Evolutionary conservation across 23 red algal genomes (phyloP).

Genomic region (Chondrus crispus): DNA sequence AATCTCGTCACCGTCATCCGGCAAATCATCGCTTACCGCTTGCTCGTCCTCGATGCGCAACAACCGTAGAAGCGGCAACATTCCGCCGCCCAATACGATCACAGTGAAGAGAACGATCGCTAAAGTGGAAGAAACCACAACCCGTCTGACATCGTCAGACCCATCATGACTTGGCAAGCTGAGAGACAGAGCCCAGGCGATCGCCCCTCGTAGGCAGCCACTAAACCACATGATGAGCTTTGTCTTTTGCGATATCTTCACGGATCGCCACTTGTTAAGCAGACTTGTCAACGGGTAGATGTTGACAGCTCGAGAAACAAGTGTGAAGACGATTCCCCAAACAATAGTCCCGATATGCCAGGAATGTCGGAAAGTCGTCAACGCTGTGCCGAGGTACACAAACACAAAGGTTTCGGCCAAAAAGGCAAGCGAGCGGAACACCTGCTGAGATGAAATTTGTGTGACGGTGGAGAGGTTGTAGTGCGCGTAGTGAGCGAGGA

Average conservation of each 20-base stretch:
- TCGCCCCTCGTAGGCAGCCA: slow-evolving; percentile 89
- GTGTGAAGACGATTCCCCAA: slow-evolving; percentile 85
- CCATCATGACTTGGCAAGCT: slow-evolving; percentile 74
- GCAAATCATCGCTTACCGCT: not conserved
- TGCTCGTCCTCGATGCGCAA: slow-evolving; percentile 75
- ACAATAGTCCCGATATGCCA: slow-evolving; percentile 89
- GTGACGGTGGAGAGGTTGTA: slow-evolving; percentile 87
- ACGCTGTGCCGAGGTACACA: slow-evolving; percentile 90
- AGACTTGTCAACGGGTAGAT: slow-evolving; percentile 85
- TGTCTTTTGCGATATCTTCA: slow-evolving; percentile 87
- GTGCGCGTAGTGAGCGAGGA: slow-evolving; percentile 90
- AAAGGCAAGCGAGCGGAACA: slow-evolving; percentile 84
- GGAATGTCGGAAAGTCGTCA: slow-evolving; percentile 88
- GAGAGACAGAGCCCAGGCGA: slow-evolving; percentile 98
- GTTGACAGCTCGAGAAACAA: slow-evolving; percentile 86
- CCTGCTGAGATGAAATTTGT: slow-evolving; percentile 90
- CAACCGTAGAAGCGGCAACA: slow-evolving; percentile 86
- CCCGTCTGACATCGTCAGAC: slow-evolving; percentile 80
- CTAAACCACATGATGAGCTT: slow-evolving; percentile 99
- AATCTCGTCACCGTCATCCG: not conserved
- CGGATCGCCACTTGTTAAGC: slow-evolving; percentile 77
- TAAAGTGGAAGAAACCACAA: slow-evolving; percentile 92
- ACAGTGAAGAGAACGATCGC: slow-evolving; percentile 98
- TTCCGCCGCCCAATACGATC: slow-evolving; percentile 97
- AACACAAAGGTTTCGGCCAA: slow-evolving; percentile 98